Evolutionary conservation across 768 basidiomycete genomes (phyloP), one percentile per base, ranked within the genome.

Genomic region (Auricularia auricula-judae): DNA sequence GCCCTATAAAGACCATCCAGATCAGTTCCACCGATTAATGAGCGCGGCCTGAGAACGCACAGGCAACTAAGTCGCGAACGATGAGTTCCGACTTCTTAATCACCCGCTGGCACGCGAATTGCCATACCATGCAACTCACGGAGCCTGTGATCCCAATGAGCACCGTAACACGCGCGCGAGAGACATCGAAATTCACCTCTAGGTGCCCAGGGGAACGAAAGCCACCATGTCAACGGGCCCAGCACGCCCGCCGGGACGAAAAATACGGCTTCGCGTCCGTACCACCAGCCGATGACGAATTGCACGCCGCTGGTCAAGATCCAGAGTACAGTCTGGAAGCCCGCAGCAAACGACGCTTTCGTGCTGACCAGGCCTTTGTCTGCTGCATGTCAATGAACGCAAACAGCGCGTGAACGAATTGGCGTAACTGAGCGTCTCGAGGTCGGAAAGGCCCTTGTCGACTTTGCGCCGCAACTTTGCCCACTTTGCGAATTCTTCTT

Each of bases 401-500:
- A 58, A 23, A 62, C n/a, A 18, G 29, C 29, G 59, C 21, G 36
- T 47, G 36, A 59, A 4, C 66, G 56, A 47, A 21, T 29, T 18
- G 39, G 47, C 29, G 51, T n/a, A 61, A 98, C 95, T 98, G 67
- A 93, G 81, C 74, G 87, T 89, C 78, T 98, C 95, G 3, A 98
- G 80, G 64, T 99, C 94, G 47, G 86, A 83, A 18, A 97, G 75
- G 21, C 89, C 91, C 75, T 96, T 98, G 78, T 98, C 96, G 56
- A 98, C 85, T 69, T 83, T 91, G 68, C 97, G 77, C 70, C 90
- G 78, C 72, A 98, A 77, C 77, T 93, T 94, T 59, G 96, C 96
- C 96, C 97, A 98, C 77, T 93, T 98, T 21, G 94, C 92, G 73
- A 99, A 99, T 71, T 98, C 91, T 72, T 98, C 95, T 73, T 98